Evolutionary conservation across 352 stramenopile genomes (phyloP), one percentile per base, ranked within the genome.

Genomic region (Albugo laibachii): DNA sequence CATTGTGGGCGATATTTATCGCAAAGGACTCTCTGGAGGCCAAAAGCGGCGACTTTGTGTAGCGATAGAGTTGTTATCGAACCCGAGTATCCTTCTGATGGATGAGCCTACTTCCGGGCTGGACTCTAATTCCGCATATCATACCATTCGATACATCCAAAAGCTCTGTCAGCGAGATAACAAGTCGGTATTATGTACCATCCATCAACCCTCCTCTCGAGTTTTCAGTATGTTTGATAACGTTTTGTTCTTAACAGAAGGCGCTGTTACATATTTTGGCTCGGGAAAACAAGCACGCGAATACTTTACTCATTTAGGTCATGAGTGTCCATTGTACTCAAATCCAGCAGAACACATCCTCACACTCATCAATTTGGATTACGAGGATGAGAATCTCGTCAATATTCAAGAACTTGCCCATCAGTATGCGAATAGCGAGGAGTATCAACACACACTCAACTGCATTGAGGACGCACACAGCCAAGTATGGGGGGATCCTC

Each of bases 231-330:
- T 73, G 54, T 83, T 81, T 50, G 63, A 54, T 20, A 82, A 66
- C 45, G 52, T 76, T 36, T 42, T 80, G 38, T 56, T 87, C 37
- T 57, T 84, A 14, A 57, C 73, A 13, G 64, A 60, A 8, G 81
- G 84, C 2, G 53, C 72, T 42, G 74, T 86, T 1, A 69, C 93
- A 36, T 93, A 87, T 59, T 75, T 82, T 48, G 79, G 81, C 20
- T 36, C 56, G 15, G 70, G 81, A 11, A 2, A 21, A 14, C 40
- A 53, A 2, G 57, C 61, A 39, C 58, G 73, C n/a, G 27, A 55
- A 13, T 64, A 80, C 44, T 76, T 80, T 20, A 31, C 43, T 1
- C 48, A 47, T 0, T 2, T 58, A 0, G 60, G 57, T 2, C 56
- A 71, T 56, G 48, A 52, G 16, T 69, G 61, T 24, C 69, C 68